Conservation (phyloP, 2,329 filamentous ascomycete genomes). For the Verticillium nonalfalfae region DNA sequence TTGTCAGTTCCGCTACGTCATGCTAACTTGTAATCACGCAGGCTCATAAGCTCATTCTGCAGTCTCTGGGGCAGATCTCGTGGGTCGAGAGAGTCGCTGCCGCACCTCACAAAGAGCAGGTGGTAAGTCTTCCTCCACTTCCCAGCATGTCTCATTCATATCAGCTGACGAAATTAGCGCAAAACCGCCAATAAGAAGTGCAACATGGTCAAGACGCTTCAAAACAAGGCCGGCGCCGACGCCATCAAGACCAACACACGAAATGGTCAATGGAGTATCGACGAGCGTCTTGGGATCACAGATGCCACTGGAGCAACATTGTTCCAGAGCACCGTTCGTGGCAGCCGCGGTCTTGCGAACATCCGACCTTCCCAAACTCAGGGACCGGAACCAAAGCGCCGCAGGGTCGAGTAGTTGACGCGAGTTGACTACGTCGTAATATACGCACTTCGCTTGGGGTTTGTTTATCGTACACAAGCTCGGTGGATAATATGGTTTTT, state of each 20-base stretch:
- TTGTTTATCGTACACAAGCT: too few relatives aligned
- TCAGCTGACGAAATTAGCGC: not conserved
- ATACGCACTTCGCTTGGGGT: too few relatives aligned
- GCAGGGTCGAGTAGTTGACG: not conserved
- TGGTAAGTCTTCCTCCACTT: not conserved
- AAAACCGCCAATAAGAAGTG: not conserved
- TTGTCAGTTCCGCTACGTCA: not conserved
- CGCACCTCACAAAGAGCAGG: not conserved
- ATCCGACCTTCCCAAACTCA: not conserved
- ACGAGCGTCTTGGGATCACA: not conserved
- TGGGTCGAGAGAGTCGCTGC: not conserved
- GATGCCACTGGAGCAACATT: not conserved
- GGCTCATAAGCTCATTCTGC: not conserved
- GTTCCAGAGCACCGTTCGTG: not conserved
- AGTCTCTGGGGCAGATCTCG: not conserved
- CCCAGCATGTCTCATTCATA: not conserved
- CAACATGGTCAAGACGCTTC: not conserved
- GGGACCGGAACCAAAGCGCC: not conserved
- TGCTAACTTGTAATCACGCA: not conserved
- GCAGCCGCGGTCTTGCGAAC: not conserved
- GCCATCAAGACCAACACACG: not conserved
- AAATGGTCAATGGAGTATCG: not conserved
- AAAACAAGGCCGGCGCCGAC: not conserved
- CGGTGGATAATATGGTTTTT: too few relatives aligned
- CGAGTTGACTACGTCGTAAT: too few relatives aligned